Base-by-base conservation (phyloP, 192 early-diverging fungal genomes). In the Backusella westeae region DNA sequence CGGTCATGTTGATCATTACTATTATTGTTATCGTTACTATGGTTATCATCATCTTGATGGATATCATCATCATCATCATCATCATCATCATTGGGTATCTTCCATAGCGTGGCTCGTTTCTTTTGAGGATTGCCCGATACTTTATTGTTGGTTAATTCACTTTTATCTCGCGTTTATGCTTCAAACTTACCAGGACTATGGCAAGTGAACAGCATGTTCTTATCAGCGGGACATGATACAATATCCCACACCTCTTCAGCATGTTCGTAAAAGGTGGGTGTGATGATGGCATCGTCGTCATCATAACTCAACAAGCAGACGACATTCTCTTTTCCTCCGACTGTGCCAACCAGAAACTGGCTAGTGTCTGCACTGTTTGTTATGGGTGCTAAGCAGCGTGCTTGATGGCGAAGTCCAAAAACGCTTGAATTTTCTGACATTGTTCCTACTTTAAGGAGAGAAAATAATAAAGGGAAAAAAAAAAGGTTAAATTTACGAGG, bases 261-360 rank as follows among this genome's bases (percentile, higher is more conserved):
- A 77, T 96, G 95, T 17, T 72, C 72, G 82, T 88, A 94, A 42
- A 87, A 82, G 1, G 84, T 87, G 17, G 82, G 76, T 1, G 82
- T 83, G 19, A 95, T 86, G 49, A 91, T 86, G 77, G 82, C 82
- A 26, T 83, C 78, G 38, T 95, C 93, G 73, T 95, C 93, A 80
- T 94, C 89, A 81, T 92, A 94, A 21, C 91, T 88, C 34, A 96
- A 74, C 21, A 95, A 69, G 71, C 90, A 68, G 52, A 94, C 90
- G 78, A 89, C 89, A 79, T 94, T 94, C 15, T 84, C 78, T 69
- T 85, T 81, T 1, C 87, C 78, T 36, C 87, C 89, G 23, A 87
- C 76, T 1, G 94, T 91, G 3, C 93, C 94, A 34, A 92, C 90
- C 65, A 94, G 78, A 82, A 93, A 96, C 69, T 91, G 79, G 72